Evolutionary conservation across 345 rosid species (phyloP).

Genomic region (Linum trigynum): DNA sequence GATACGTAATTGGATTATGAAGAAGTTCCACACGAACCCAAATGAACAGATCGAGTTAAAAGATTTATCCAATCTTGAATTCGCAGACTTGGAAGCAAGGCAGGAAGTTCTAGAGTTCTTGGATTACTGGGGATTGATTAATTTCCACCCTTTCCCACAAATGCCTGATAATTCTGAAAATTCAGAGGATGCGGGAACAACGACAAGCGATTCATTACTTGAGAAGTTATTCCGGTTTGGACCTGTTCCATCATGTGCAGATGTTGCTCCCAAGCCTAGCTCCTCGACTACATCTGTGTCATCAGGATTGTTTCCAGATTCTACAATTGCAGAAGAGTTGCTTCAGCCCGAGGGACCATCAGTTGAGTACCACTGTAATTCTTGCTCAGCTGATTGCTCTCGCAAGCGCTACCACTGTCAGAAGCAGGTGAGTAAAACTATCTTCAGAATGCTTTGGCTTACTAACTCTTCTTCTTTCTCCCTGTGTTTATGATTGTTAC

Average conservation of each 20-base stretch:
- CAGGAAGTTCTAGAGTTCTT: constrained; percentile 89
- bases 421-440: constrained; percentile 55
- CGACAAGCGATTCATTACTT: constrained; percentile 40
- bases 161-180: constrained; percentile 27
- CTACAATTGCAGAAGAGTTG: constrained; percentile 66
- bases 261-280: constrained; percentile 38
- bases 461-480: neutral
- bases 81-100: constrained; percentile 68
- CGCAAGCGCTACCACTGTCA: constrained; percentile 99
- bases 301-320: constrained; percentile 65
- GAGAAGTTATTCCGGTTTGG: constrained; percentile 75
- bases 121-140: constrained; percentile 97
- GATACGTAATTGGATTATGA: constrained; percentile 81
- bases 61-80: constrained; percentile 69
- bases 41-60: constrained; percentile 47
- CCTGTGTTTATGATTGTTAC: neutral
- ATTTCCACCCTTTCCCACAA: constrained; percentile 79
- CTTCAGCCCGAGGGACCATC: constrained; percentile 69
- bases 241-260: constrained; percentile 39
- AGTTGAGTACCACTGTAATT: constrained; percentile 96
- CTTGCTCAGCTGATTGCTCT: constrained; percentile 97
- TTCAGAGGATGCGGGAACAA: constrained; percentile 28
- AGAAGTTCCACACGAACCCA: constrained; percentile 71
- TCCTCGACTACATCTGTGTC: constrained; percentile 39
- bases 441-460: constrained; percentile 7